A percentile compares a stretch with the other conserved stretches of the same genome.
Evolutionary conservation across 176 grass and related monocot species (phyloP).

Genomic region (Thalia dealbata): DNA sequence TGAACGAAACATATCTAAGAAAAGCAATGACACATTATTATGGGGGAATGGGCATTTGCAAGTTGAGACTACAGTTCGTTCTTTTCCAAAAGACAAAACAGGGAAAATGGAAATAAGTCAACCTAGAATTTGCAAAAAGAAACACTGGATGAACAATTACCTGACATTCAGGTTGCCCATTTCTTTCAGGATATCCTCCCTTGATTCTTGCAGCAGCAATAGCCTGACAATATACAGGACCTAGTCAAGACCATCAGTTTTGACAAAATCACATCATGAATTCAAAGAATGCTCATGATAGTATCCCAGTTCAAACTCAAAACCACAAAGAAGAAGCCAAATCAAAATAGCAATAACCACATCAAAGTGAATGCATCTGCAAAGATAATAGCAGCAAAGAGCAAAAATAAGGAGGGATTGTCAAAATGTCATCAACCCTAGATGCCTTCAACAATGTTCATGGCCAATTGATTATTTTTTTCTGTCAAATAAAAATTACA

Average conservation of each 20-base stretch:
- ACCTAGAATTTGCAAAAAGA: background rate
- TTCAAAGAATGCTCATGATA: background rate
- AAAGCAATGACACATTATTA: no score
- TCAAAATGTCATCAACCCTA: background rate
- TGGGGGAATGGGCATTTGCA: no score
- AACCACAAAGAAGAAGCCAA: background rate
- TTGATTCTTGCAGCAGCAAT: conserved; percentile 98
- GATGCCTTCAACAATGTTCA: background rate
- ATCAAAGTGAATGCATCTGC: background rate
- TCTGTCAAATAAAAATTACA: no score
- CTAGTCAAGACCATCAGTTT: conserved; percentile 13
- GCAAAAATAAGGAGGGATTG: background rate
- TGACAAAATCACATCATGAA: conserved; percentile 2
- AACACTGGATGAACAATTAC: conserved; percentile 21
- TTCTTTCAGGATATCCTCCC: conserved; percentile 97
- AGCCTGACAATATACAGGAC: conserved; percentile 56
- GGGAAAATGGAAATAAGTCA: background rate
- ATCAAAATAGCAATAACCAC: background rate
- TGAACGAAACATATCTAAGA: no score
- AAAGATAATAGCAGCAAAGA: background rate
- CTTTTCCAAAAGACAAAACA: background rate
- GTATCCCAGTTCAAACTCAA: background rate
- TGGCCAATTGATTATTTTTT: background rate
- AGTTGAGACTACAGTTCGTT: no score
- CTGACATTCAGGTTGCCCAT: conserved; percentile 95